phyloP scores from a whole-genome alignment of 1,284 basidiomycete genomes.

The Wolfiporia cocos region DNA sequence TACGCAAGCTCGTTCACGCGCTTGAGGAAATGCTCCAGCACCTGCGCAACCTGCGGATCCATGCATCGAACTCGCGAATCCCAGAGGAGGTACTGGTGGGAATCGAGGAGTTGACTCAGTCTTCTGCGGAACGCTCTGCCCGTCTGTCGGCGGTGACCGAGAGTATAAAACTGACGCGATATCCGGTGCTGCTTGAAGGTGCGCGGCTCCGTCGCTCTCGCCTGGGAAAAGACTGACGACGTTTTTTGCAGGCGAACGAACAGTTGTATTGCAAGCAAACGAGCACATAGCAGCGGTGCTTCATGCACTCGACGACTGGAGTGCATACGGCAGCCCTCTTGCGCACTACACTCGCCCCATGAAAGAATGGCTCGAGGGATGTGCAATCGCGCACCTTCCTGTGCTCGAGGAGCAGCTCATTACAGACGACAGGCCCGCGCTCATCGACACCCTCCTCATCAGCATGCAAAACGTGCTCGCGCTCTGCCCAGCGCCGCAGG shows the following conservation, averaged over 20 bases:
- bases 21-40: conserved; percentile 34
- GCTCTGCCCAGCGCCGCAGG: conserved; percentile 4
- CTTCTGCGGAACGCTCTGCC: conserved; percentile 8
- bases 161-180: conserved; percentile 24
- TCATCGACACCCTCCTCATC: conserved; percentile 54
- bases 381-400: conserved; percentile 12
- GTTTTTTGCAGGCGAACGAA: conserved; percentile 10
- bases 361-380: conserved; percentile 39
- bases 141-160: conserved; percentile 20
- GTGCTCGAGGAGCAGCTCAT: not conserved
- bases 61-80: conserved; percentile 4
- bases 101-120: conserved; percentile 6
- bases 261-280: conserved; percentile 7
- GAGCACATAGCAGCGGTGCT: conserved; percentile 11
- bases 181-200: conserved; percentile 34
- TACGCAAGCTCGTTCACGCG: conserved; percentile 31
- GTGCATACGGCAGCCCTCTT: conserved; percentile 33
- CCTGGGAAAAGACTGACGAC: not conserved
- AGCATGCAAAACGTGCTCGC: conserved; percentile 30
- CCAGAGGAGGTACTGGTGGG: conserved; percentile 8
- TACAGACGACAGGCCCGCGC: conserved; percentile 23
- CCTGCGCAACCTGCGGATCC: conserved; percentile 12
- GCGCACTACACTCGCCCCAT: conserved; percentile 43
- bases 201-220: conserved; percentile 2
- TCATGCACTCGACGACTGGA: conserved; percentile 27